Evolutionary conservation across 331 rosid genomes (phyloP).

Genomic region (Stylosanthes scabra): DNA sequence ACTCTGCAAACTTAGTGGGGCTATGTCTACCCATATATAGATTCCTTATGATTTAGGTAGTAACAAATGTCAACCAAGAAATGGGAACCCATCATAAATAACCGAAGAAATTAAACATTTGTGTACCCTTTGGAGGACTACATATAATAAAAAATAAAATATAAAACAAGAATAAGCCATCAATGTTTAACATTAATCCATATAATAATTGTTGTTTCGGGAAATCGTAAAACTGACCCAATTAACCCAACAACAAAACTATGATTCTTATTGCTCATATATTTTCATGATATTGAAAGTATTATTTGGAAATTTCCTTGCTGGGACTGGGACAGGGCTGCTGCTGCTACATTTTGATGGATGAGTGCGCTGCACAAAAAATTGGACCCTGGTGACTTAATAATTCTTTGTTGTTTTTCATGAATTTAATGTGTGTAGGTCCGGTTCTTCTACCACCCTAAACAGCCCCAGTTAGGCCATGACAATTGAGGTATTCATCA

Average conservation of each 20-base stretch:
- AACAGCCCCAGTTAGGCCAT: constrained; percentile 1
- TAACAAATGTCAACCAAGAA: neutral
- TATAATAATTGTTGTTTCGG: too few relatives aligned
- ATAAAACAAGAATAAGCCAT: too few relatives aligned
- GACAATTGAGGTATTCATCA: neutral
- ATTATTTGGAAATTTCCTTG: neutral
- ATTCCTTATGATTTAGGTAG: neutral
- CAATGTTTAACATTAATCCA: neutral
- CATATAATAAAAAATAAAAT: too few relatives aligned
- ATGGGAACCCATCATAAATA: neutral
- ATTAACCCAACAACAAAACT: neutral
- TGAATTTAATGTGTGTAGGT: constrained; percentile 1
- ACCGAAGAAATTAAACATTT: neutral
- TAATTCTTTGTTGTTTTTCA: neutral
- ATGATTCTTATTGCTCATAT: neutral
- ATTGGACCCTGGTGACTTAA: neutral
- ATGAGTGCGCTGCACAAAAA: too few relatives aligned
- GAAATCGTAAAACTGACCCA: too few relatives aligned
- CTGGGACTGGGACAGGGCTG: neutral
- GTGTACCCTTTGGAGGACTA: too few relatives aligned
- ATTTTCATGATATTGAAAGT: neutral
- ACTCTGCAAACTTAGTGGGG: neutral
- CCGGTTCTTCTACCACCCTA: constrained; percentile 13
- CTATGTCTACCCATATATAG: neutral
- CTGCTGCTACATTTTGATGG: too few relatives aligned